phyloP scores from a whole-genome alignment of 805 yeast species.

The Wickerhamiella qilinensis region DNA sequence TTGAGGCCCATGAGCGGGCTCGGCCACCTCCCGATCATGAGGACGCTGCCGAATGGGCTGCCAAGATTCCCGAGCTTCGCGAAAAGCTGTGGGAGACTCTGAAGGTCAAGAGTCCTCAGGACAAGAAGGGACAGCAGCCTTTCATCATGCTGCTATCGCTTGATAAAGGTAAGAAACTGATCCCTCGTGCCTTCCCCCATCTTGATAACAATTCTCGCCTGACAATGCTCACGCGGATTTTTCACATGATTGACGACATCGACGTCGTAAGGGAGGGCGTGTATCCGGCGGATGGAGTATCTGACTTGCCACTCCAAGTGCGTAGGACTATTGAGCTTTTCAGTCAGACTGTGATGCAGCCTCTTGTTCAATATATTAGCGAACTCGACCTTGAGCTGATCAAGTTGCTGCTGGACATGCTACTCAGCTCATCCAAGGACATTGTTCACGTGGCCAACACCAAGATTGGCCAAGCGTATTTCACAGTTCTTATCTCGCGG shows the following conservation, averaged over 20 bases:
- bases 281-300: conserved; percentile 28
- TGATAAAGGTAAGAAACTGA: conserved; percentile 75
- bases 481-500: conserved; percentile 81
- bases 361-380: conserved; percentile 66
- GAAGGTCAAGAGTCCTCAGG: conserved; percentile 29
- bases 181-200: conserved; percentile 78
- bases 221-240: conserved; percentile 58
- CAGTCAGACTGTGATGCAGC: conserved; percentile 67
- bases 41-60: conserved; percentile 20
- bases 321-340: conserved; percentile 56
- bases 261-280: conserved; percentile 67
- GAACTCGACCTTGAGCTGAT: conserved; percentile 70
- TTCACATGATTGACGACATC: conserved; percentile 65
- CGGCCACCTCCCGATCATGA: conserved; percentile 25
- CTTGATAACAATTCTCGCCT: conserved; percentile 59
- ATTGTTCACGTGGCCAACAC: conserved; percentile 37
- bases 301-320: conserved; percentile 25
- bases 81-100: conserved; percentile 58
- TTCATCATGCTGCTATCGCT: conserved; percentile 69
- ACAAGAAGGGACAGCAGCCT: conserved; percentile 33
- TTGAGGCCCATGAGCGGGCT: conserved; percentile 62
- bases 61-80: conserved; percentile 17
- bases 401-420: conserved; percentile 52
- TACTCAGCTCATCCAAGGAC: conserved; percentile 49
- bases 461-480: conserved; percentile 69